phyloP scores from a whole-genome alignment of 306 rosid genomes.

The Echinosophora koreensis region DNA sequence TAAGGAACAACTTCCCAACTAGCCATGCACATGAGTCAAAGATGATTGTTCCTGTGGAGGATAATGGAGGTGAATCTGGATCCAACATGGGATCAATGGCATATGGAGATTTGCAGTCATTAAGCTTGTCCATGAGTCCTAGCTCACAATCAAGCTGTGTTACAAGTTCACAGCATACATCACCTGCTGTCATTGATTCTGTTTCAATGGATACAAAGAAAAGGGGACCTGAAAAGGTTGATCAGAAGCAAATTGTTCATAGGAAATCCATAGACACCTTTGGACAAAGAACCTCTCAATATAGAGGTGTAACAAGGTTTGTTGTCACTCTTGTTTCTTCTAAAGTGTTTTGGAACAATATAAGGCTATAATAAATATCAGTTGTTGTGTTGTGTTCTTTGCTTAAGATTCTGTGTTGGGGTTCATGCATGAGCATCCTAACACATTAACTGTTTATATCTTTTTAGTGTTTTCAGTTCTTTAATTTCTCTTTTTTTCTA shows the following conservation, averaged over 20 bases:
- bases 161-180: conserved; percentile 63
- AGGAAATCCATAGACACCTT: conserved; percentile 90
- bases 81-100: conserved; percentile 56
- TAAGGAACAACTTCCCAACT: conserved; percentile 54
- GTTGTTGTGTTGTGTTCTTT: conserved; percentile 5
- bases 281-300: conserved; percentile 95
- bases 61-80: conserved; percentile 69
- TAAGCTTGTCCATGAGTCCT: conserved; percentile 88
- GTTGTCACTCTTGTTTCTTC: conserved; percentile 1
- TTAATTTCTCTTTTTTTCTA: conserved; percentile 11
- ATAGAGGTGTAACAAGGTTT: conserved; percentile 93
- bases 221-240: conserved; percentile 70
- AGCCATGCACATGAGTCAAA: conserved; percentile 55
- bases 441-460: background rate
- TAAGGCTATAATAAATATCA: conserved; percentile 6
- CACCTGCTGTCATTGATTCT: conserved; percentile 59
- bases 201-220: conserved; percentile 74
- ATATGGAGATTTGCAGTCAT: conserved; percentile 74
- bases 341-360: background rate
- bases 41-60: conserved; percentile 58
- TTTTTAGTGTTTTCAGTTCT: background rate
- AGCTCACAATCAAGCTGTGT: conserved; percentile 87
- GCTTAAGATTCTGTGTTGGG: background rate
- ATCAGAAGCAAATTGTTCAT: conserved; percentile 77
- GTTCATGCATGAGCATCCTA: conserved; percentile 27